Conservation (phyloP, 441 rosid genomes). For the Metrosideros polymorpha region DNA sequence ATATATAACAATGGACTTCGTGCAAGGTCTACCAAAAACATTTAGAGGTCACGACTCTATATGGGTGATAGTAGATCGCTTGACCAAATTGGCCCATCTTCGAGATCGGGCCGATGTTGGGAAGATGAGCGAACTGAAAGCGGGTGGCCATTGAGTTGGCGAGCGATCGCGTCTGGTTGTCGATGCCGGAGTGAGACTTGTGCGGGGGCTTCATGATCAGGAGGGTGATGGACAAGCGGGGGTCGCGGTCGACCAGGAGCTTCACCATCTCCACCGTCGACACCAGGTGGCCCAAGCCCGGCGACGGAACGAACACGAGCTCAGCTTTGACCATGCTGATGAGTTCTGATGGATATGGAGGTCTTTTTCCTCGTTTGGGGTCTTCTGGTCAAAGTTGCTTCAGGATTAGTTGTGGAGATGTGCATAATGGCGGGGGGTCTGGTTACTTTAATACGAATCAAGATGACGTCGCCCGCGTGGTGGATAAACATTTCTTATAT, state of each 20-base stretch:
- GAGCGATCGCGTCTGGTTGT: background rate
- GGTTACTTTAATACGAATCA: background rate
- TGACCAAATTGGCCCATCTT: no score
- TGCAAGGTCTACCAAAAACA: no score
- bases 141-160: background rate
- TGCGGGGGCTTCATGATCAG: background rate
- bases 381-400: background rate
- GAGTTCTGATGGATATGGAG: background rate
- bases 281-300: background rate
- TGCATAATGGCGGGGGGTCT: background rate
- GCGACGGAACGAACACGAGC: background rate
- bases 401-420: background rate
- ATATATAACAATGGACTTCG: no score
- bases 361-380: background rate
- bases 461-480: background rate
- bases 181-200: background rate
- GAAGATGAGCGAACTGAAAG: background rate
- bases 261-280: constrained; percentile 2
- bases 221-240: background rate
- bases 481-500: background rate
- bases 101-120: background rate
- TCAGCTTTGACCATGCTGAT: background rate
- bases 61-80: no score
- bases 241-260: background rate
- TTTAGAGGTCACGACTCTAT: no score